Evolutionary conservation across 1,284 basidiomycete genomes (phyloP), one percentile per base, ranked within the genome.

Genomic region (Microbotryomycetes sp.): DNA sequence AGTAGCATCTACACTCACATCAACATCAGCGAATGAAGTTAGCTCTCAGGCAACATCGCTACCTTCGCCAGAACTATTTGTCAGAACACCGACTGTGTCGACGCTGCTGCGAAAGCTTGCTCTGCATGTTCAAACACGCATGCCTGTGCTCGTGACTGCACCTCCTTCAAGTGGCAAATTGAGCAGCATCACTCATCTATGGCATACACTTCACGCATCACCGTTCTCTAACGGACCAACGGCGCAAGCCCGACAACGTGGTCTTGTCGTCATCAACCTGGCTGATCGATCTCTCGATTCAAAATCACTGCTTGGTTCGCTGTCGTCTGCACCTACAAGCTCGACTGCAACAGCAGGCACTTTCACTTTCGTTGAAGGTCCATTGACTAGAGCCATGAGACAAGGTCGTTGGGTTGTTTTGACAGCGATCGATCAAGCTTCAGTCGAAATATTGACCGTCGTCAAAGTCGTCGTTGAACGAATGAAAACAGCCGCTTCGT

Each of bases 331-430:
- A 0, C 81, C 88, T 0, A 86, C 83, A 1, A 29, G 29, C 32
- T 30, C 56, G 25, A 30, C 51, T 12, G 26, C 55, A 3, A 61
- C 60, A 25, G 87, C 91, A 0, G 96, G 96, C 12, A 86, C 86
- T 0, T 99, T 98, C 70, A 90, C 94, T 72, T 98, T 93, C 88
- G 89, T 89, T 74, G 93, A 98, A 70, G 96, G 96, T 14, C 88
- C 93, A 0, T 80, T 99, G 50, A 86, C 94, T 6, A 87, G 89
- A 51, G 89, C 94, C 0, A 87, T 98, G 79, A 83, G 85, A 48
- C 85, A 89, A 68, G 96, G 96, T 15, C 85, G 86, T 73, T 98
- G 96, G 94, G 81, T 98, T 2, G 85, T 98, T 2, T 83, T 98
- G 49, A 87, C 96, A 73, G 92, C 97, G 72, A 85, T 98, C 53